Conservation (phyloP, 1,284 basidiomycete genomes). For the Ganoderma sp. region DNA sequence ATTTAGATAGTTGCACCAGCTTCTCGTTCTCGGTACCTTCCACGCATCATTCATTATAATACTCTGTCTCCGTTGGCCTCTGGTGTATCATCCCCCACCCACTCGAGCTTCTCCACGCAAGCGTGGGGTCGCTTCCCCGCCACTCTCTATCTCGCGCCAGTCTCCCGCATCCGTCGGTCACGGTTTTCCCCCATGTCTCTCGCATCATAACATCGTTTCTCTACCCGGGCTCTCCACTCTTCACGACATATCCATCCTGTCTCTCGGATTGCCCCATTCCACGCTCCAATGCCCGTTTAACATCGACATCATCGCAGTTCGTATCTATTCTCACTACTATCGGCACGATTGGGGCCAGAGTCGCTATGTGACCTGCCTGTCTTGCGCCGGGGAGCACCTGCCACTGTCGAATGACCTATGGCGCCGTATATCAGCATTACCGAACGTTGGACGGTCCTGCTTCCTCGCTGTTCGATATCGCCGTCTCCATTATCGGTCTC, state of each 20-base stretch:
- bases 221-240: conserved; percentile 45
- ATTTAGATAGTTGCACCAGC: conserved; percentile 39
- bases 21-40: conserved; percentile 28
- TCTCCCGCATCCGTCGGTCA: conserved; percentile 34
- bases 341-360: conserved; percentile 29
- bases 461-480: conserved; percentile 34
- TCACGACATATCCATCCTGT: conserved; percentile 71
- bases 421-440: conserved; percentile 33
- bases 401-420: conserved; percentile 24
- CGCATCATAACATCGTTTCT: conserved; percentile 33
- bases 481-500: conserved; percentile 31
- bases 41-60: conserved; percentile 39
- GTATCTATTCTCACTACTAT: conserved; percentile 41
- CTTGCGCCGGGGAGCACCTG: conserved; percentile 29
- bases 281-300: conserved; percentile 34
- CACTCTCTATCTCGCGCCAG: conserved; percentile 42
- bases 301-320: conserved; percentile 40
- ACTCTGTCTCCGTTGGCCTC: conserved; percentile 35
- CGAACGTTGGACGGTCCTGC: conserved; percentile 35
- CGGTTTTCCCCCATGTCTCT: conserved; percentile 34
- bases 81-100: conserved; percentile 36
- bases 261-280: conserved; percentile 42
- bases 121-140: conserved; percentile 38
- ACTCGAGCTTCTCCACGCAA: conserved; percentile 39
- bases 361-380: conserved; percentile 27